A percentile compares a stretch with the other conserved stretches of the same genome.
These are phyloP conservation scores for Datura wrightii DNA, from an alignment of 257 asterid species.

Conservation along the genomic window DNA sequence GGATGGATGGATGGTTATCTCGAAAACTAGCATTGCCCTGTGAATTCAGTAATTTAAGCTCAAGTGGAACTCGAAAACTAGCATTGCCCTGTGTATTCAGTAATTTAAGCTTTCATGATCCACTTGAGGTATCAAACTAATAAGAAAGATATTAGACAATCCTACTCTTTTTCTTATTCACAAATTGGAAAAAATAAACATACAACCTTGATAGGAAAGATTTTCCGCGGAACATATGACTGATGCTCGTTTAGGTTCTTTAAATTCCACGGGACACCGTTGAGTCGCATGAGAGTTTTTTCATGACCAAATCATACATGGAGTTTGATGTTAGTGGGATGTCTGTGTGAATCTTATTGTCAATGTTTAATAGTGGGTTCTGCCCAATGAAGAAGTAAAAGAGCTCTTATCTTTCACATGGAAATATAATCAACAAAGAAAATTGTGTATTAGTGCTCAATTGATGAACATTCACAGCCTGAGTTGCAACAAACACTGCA, in stretches of 20 bases:
- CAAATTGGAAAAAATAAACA: too few relatives aligned
- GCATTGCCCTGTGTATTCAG: background rate
- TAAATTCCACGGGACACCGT: too few relatives aligned
- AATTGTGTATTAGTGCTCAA: background rate
- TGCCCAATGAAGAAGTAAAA: background rate
- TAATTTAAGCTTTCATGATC: background rate
- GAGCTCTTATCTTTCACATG: background rate
- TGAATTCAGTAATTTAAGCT: background rate
- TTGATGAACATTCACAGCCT: background rate
- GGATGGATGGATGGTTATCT: background rate
- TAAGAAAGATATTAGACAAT: too few relatives aligned
- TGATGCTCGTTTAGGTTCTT: too few relatives aligned
- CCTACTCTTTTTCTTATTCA: too few relatives aligned
- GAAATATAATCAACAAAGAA: background rate
- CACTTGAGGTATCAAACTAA: too few relatives aligned
- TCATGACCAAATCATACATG: too few relatives aligned
- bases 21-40: background rate
- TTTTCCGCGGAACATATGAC: too few relatives aligned
- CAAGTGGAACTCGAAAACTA: conserved; percentile 25
- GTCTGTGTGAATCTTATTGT: background rate
- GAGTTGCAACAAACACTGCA: conserved; percentile 6
- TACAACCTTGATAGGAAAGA: too few relatives aligned
- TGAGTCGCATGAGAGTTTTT: too few relatives aligned
- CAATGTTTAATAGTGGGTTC: conserved; percentile 45
- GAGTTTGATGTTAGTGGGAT: too few relatives aligned